Conservation (phyloP, 2,329 filamentous ascomycete species). For the Epicoccum nigrum region DNA sequence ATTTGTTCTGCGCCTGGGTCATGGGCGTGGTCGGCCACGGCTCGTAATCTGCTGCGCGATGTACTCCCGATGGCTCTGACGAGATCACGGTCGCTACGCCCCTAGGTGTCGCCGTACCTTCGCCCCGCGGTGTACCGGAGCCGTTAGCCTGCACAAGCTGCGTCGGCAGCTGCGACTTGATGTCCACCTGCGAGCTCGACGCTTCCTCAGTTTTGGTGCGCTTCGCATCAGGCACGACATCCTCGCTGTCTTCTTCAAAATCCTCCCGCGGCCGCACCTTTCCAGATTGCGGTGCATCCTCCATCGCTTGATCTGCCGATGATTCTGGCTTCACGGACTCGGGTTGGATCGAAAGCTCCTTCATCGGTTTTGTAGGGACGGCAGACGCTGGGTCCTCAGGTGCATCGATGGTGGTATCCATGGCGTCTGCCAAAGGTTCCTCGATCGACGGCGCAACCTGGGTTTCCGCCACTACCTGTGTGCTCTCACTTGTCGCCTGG, state of each 20-base stretch:
- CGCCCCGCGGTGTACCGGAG: conserved; percentile 26
- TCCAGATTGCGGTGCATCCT: conserved; percentile 48
- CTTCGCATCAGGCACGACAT: conserved; percentile 70
- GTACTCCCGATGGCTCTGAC: conserved; percentile 39
- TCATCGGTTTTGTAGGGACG: conserved; percentile 43
- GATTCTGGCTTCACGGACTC: conserved; percentile 20
- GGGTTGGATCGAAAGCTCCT: conserved; percentile 36
- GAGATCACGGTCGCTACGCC: conserved; percentile 35
- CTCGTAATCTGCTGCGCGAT: conserved; percentile 42
- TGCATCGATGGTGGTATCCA: conserved; percentile 35
- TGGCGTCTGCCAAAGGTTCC: conserved; percentile 27
- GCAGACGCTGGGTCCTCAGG: conserved; percentile 21
- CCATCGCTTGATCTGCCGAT: conserved; percentile 47
- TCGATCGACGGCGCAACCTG: conserved; percentile 25
- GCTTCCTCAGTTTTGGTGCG: conserved; percentile 72
- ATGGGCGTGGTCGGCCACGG: conserved; percentile 42
- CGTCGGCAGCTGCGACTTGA: conserved; percentile 51
- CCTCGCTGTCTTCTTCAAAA: conserved; percentile 66
- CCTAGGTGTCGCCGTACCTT: conserved; percentile 29
- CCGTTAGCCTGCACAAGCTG: conserved; percentile 34
- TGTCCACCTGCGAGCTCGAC: conserved; percentile 42
- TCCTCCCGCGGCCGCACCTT: conserved; percentile 67
- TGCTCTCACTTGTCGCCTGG: conserved; percentile 29
- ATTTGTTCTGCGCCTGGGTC: conserved; percentile 65
- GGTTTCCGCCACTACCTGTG: conserved; percentile 41